Evolutionary conservation across 805 yeast genomes (phyloP).

Genomic region (Monosporozyma aerobia): DNA sequence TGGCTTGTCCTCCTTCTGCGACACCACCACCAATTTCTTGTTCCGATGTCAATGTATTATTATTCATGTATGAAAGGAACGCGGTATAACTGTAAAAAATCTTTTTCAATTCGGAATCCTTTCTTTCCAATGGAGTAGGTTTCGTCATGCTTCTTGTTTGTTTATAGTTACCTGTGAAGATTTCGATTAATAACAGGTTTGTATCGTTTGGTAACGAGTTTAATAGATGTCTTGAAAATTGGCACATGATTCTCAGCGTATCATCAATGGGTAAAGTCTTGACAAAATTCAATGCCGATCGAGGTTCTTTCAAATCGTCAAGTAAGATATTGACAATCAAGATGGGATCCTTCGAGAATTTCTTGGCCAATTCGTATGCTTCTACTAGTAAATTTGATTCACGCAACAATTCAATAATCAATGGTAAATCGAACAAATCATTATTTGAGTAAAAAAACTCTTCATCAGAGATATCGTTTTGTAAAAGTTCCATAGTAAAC

Average conservation of each 20-base stretch:
- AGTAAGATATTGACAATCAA: conserved; percentile 68
- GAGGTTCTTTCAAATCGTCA: conserved; percentile 52
- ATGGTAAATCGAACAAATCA: conserved; percentile 50
- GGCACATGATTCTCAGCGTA: conserved; percentile 58
- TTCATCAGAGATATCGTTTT: conserved; percentile 31
- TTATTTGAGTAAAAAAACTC: conserved; percentile 25
- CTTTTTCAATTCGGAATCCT: conserved; percentile 12
- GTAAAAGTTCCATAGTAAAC: conserved; percentile 21
- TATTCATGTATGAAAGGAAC: conserved; percentile 46
- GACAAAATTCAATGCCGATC: conserved; percentile 54
- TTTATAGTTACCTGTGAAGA: conserved; percentile 77
- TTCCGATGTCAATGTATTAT: conserved; percentile 9
- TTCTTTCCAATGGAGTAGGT: neutral
- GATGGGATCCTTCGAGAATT: conserved; percentile 57
- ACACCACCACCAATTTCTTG: neutral
- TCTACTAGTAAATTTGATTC: conserved; percentile 59
- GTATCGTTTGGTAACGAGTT: conserved; percentile 69
- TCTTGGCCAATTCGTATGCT: conserved; percentile 62
- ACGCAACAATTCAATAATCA: conserved; percentile 59
- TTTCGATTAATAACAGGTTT: conserved; percentile 70
- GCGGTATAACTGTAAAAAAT: conserved; percentile 48
- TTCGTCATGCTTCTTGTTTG: conserved; percentile 30
- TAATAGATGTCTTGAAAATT: conserved; percentile 55
- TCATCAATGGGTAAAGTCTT: conserved; percentile 68
- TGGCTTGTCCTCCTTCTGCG: too few species aligned